Conservation (phyloP, 2,329 filamentous ascomycete genomes). For the Penicillium carneum region DNA sequence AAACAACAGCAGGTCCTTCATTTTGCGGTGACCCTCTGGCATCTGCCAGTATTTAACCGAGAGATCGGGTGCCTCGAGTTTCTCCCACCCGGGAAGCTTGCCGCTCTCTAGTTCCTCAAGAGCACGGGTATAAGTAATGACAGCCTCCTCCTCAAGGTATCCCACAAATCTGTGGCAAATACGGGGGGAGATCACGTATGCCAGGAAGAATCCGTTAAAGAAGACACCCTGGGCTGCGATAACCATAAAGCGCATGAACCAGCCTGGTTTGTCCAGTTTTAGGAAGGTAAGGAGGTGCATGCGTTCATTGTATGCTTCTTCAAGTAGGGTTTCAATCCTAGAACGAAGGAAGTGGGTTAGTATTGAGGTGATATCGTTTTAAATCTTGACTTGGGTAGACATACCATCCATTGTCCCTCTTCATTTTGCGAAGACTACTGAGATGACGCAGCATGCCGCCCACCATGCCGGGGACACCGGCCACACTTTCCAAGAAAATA, state of each 20-base stretch:
- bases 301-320: slow-evolving; percentile 89
- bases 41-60: slow-evolving; percentile 93
- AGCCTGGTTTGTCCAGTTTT: slow-evolving; percentile 84
- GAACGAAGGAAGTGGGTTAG: slow-evolving; percentile 2
- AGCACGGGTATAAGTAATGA: slow-evolving; percentile 90
- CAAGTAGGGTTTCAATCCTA: slow-evolving; percentile 88
- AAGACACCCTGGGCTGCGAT: slow-evolving; percentile 93
- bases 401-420: slow-evolving; percentile 87
- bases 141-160: slow-evolving; percentile 95
- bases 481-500: slow-evolving; percentile 92
- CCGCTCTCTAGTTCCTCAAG: slow-evolving; percentile 86
- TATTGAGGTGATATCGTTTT: background rate
- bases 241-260: slow-evolving; percentile 91
- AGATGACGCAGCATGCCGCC: slow-evolving; percentile 92
- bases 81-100: slow-evolving; percentile 80
- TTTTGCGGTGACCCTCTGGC: slow-evolving; percentile 79
- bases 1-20: slow-evolving; percentile 87
- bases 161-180: slow-evolving; percentile 95
- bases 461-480: slow-evolving; percentile 95
- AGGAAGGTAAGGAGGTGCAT: slow-evolving; percentile 95
- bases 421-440: slow-evolving; percentile 80
- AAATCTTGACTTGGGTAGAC: slow-evolving; percentile 16
- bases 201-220: slow-evolving; percentile 91
- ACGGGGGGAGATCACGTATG: slow-evolving; percentile 84
- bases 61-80: slow-evolving; percentile 82